Evolutionary conservation across 2,329 filamentous ascomycete genomes (phyloP).

Genomic region (Sphaerostilbella broomeana): DNA sequence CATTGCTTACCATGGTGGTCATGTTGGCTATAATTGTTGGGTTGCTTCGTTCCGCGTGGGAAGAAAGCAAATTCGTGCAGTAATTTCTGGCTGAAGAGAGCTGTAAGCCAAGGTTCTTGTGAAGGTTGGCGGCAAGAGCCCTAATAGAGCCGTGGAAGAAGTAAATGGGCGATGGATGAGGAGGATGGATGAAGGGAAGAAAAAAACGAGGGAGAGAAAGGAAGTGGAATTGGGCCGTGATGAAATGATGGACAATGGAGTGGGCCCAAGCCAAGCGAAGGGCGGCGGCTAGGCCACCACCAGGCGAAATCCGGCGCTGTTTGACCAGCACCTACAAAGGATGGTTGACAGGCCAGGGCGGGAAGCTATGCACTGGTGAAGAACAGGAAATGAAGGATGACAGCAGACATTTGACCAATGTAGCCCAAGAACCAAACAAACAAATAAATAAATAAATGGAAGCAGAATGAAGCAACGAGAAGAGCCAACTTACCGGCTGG

Average conservation of each 20-base stretch:
- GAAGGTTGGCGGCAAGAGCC: not conserved
- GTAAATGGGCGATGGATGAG: not conserved
- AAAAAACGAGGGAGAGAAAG: not conserved
- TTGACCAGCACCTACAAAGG: too few species aligned
- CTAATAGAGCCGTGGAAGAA: not conserved
- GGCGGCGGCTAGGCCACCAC: constrained; percentile 11
- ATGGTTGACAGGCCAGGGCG: too few species aligned
- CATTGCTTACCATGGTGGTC: constrained; percentile 45
- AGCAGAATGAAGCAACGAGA: not conserved
- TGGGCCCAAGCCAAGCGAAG: constrained; percentile 9
- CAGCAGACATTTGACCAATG: too few species aligned
- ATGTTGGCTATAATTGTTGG: constrained; percentile 28
- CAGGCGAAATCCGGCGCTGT: constrained; percentile 11
- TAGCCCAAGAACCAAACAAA: not conserved
- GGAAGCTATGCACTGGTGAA: too few species aligned
- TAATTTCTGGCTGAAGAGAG: constrained; percentile 1
- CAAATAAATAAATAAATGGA: not conserved
- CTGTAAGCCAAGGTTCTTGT: not conserved
- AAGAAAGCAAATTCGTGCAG: constrained; percentile 15
- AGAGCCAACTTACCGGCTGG: constrained; percentile 8
- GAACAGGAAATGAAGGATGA: too few species aligned
- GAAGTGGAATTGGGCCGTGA: constrained; percentile 6
- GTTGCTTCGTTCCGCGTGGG: constrained; percentile 19
- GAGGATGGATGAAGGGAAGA: not conserved
- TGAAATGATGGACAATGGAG: constrained; percentile 12